Base-by-base conservation (phyloP, 768 basidiomycete species). In the Suillus lakei region DNA sequence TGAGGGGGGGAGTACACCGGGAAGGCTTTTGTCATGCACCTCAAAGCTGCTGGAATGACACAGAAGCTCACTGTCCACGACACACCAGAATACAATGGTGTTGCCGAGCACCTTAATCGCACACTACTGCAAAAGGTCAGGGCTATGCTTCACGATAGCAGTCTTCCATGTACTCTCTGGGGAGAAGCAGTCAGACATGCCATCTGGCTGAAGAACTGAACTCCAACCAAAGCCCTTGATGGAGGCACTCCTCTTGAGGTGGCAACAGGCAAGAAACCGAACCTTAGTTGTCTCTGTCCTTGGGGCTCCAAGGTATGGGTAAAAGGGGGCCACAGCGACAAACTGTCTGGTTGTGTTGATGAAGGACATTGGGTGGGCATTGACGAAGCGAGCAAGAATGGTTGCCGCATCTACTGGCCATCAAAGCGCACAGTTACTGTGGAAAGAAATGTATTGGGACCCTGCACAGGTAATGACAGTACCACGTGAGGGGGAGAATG, bases 11-110 rank as follows among this genome's bases (percentile, higher is more conserved):
- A 79, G 66, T 79, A 70, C 59, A 61, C 70, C 34, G 70, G 66
- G 48, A 60, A 72, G 3, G 59, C 59, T 5, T 75, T 79, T 30
- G 68, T 62, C 10, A n/a, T 54, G 0, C 68, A 69, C 30, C 68
- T 78, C 1, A 60, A 66, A 1, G 44, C 61, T 1, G 63, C 69
- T n/a, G 75, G 75, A 0, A 74, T 68, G 0, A 65, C 60, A 7
- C 70, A 64, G 0, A 59, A 65, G 15, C 67, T 71, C 41, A 78
- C 75, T 26, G 69, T 70, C 1, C 76, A 72, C 13, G 64, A 74
- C 43, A 74, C 69, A 0, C 77, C 77, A 2, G 69, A 80, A 43
- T 74, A 81, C 65, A 81, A 81, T 63, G 78, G 82, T 16, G 64
- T 82, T 13, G 73, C 76, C 8, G 78, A 80, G 63, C 67, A 72